Conservation (phyloP, 139 green algal genomes). For the Axilococcus clingmanii region DNA sequence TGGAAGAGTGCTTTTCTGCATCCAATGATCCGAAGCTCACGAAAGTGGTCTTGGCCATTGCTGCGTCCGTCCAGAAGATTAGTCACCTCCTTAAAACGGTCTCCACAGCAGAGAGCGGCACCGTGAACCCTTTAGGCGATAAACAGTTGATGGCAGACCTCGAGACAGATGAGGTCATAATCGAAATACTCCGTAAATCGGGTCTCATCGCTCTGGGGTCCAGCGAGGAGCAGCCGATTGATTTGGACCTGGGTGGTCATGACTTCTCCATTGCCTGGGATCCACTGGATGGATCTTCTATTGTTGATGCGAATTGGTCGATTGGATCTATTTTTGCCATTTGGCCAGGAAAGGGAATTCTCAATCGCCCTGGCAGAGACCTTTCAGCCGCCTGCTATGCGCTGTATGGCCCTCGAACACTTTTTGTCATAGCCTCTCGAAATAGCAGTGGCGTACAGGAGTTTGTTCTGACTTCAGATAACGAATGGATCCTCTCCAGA, state of each 20-base stretch:
- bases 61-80: not conserved
- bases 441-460: conserved; percentile 9
- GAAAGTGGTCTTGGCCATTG: conserved; percentile 8
- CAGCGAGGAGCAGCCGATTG: conserved; percentile 61
- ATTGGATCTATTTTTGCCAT: conserved; percentile 83
- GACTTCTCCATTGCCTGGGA: conserved; percentile 67
- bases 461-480: conserved; percentile 15
- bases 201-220: conserved; percentile 44
- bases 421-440: conserved; percentile 52
- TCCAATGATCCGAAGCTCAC: not conserved
- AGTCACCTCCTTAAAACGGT: conserved; percentile 5
- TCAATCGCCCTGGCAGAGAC: conserved; percentile 42
- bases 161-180: conserved; percentile 41
- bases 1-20: not conserved
- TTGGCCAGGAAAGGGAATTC: conserved; percentile 45
- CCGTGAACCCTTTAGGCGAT: conserved; percentile 49
- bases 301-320: conserved; percentile 67
- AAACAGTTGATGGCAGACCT: conserved; percentile 63
- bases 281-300: conserved; percentile 67
- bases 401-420: conserved; percentile 67
- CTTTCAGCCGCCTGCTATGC: conserved; percentile 62
- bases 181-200: not conserved
- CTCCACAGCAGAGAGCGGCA: conserved; percentile 10
- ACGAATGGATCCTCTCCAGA: conserved; percentile 19
- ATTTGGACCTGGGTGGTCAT: conserved; percentile 20